Percentiles rank a stretch among this genome's conserved stretches.
phyloP scores from a whole-genome alignment of 345 rosid species.

The Clausena lansium region DNA sequence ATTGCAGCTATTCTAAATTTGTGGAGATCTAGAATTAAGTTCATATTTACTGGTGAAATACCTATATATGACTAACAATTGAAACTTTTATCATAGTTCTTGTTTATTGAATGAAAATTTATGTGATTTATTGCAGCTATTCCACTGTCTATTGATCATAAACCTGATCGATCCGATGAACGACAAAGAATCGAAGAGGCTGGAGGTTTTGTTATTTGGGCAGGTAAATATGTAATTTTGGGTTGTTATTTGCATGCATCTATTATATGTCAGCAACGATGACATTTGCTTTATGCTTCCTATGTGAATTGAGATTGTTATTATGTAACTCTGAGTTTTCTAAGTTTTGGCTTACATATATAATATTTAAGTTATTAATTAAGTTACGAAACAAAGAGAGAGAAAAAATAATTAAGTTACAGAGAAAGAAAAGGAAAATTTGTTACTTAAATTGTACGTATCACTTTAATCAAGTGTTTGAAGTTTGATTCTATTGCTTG shows the following conservation, averaged over 20 bases:
- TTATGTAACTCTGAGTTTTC: not conserved
- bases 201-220: constrained; percentile 52
- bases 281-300: not conserved
- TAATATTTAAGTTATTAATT: not conserved
- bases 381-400: no score
- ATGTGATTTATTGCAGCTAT: constrained; percentile 29
- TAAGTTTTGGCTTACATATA: not conserved
- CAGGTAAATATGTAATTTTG: constrained; percentile 35
- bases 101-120: not conserved
- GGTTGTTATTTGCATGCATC: constrained; percentile 1
- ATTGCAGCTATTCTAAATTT: no score
- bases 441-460: not conserved
- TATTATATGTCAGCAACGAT: not conserved
- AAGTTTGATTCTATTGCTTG: constrained; percentile 6
- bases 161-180: constrained; percentile 52
- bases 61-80: not conserved
- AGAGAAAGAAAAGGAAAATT: no score
- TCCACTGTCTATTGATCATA: constrained; percentile 47
- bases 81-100: not conserved
- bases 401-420: no score
- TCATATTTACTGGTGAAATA: no score
- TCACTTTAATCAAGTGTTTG: not conserved
- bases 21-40: no score
- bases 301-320: not conserved
- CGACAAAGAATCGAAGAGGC: constrained; percentile 49